Conservation (phyloP, 495 filamentous ascomycete genomes). For the Neurospora sp. region DNA sequence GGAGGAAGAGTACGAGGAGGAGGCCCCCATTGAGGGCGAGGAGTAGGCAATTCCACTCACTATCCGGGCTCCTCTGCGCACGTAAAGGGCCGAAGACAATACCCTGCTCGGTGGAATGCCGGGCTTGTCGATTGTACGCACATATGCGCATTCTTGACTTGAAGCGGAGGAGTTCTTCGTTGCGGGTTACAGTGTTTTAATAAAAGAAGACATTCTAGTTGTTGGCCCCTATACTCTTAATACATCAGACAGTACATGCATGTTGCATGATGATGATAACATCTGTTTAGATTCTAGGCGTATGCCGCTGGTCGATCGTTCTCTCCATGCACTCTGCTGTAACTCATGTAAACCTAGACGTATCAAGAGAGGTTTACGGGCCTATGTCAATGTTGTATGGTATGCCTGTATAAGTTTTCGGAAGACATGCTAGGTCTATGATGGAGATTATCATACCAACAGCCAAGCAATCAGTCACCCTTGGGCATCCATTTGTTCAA, state of each 20-base stretch:
- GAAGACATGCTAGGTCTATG: not conserved
- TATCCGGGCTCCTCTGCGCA: not conserved
- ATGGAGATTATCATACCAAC: not conserved
- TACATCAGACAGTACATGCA: conserved; percentile 16
- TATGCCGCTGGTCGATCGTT: not conserved
- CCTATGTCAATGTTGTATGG: not conserved
- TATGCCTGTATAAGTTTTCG: not conserved
- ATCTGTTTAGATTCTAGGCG: not conserved
- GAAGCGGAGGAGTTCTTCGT: conserved; percentile 7
- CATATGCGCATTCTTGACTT: not conserved
- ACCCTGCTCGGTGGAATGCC: not conserved
- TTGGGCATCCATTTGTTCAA: not conserved
- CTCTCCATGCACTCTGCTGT: not conserved
- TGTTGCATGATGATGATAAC: conserved; percentile 6
- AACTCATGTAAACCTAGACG: not conserved
- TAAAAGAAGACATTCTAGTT: conserved; percentile 12
- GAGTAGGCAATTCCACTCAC: conserved; percentile 23
- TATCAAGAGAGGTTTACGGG: not conserved
- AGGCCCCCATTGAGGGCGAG: conserved; percentile 44
- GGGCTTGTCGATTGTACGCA: not conserved
- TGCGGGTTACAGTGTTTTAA: conserved; percentile 9
- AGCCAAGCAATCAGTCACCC: too few species aligned
- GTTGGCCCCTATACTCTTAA: conserved; percentile 7
- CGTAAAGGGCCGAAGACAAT: not conserved
- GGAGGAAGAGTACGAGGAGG: conserved; percentile 57